Evolutionary conservation across 2,329 filamentous ascomycete genomes (phyloP), one percentile per base, ranked within the genome.

Genomic region (Claviceps arundinis): DNA sequence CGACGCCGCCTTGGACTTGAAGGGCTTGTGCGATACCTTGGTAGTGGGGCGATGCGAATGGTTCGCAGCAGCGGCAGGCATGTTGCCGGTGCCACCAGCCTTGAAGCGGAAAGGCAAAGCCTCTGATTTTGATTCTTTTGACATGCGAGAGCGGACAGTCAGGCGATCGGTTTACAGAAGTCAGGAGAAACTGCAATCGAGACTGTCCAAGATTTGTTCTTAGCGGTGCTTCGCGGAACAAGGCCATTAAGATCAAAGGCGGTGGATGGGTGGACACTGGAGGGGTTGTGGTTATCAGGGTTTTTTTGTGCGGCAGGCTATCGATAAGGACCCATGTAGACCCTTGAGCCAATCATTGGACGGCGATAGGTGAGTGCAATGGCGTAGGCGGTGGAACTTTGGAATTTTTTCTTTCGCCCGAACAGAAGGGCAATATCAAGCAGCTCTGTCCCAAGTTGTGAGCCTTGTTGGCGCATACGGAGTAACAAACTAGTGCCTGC

Each of bases 31-130:
- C 58, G 78, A 72, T 62, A 81, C 75, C 76, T 97, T 98, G 51
- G 90, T 95, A 54, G 90, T 96, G 64, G 87, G 87, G 67, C 91
- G 81, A 70, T 98, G 93, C 65, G 91, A 90, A 70, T 97, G 89
- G 59, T 55, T 54, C 73, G 75, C 67, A 64, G 80, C 76, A 55
- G 77, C 74, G 69, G 81, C 78, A 64, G 87, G 83, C 87, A 93
- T 93, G 62, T 78, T 86, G 70, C 76, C 76, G 68, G 76, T 74
- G 68, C 80, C 74, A 65, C 85, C 85, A 68, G 85, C 87, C 75
- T 94, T 95, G 72, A 95, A 95, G 70, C 90, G 78, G 65, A 85
- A 94, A 3, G 90, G 88, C 69, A 89, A 70, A 52, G 84, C 85
- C 71, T 76, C 80, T 80, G 84, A 70, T 56, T 72, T 82, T 30